Conservation (phyloP, 2,329 filamentous ascomycete species). For the Juglanconis sp. region DNA sequence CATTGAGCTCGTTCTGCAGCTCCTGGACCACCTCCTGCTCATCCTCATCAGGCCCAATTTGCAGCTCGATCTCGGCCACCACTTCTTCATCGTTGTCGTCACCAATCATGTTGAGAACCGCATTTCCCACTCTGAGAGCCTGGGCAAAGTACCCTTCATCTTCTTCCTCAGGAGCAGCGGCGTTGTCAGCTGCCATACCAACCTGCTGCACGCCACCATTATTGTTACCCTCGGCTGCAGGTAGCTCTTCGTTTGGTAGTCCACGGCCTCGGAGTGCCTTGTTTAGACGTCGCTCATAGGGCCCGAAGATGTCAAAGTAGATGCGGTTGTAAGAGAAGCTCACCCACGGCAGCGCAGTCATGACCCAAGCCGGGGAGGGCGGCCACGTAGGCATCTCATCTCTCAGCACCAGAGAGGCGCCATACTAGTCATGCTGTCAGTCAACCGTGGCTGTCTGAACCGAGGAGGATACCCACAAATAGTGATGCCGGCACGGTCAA, state of each 20-base stretch:
- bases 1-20: constrained; percentile 27
- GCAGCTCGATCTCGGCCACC: constrained; percentile 25
- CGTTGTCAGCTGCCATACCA: constrained; percentile 10
- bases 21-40: constrained; percentile 23
- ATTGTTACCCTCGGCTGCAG: constrained; percentile 11
- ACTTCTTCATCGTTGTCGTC: constrained; percentile 30
- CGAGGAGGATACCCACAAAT: constrained; percentile 31
- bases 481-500: constrained; percentile 40
- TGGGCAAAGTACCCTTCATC: constrained; percentile 22
- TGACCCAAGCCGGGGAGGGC: constrained; percentile 48
- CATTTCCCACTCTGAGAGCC: constrained; percentile 22
- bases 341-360: constrained; percentile 45
- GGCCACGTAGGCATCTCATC: constrained; percentile 51
- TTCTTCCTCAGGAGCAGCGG: constrained; percentile 19
- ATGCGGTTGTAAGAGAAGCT: constrained; percentile 39
- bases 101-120: constrained; percentile 27
- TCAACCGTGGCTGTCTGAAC: not conserved
- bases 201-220: constrained; percentile 10
- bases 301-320: constrained; percentile 45
- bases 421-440: constrained; percentile 37
- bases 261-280: constrained; percentile 38
- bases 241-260: constrained; percentile 21
- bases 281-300: constrained; percentile 48
- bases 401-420: constrained; percentile 41
- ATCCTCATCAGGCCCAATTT: constrained; percentile 29